Evolutionary conservation across 306 rosid genomes (phyloP), one percentile per base, ranked within the genome.

Genomic region (Castanopsis chinensis): DNA sequence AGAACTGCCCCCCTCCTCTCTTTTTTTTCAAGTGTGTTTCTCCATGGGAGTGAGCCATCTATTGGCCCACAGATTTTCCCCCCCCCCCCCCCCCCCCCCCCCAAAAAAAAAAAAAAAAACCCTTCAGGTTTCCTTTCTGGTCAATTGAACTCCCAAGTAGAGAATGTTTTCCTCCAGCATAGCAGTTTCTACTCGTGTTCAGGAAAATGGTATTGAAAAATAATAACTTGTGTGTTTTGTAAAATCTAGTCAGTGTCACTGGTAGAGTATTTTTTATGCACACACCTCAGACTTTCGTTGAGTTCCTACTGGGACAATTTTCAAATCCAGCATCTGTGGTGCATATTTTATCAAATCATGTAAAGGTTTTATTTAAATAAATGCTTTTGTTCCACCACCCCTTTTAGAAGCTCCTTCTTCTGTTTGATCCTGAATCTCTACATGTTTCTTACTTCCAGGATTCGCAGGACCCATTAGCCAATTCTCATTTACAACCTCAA

Each of bases 401-500:
- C 45, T 21, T 65, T 57, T 20, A 30, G 37, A 73, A 49, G 72
- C 19, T 65, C 21, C 54, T 68, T 78, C 68, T 20, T 51, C 49
- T 69, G 55, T 45, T 27, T 30, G 41, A 23, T 58, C 4, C 52
- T 68, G 37, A 43, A 59, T 69, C 12, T 32, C 52, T 58, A 51
- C 20, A 9, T 78, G 61, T 75, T 72, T 82, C 58, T 60, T 30
- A 60, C 64, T 77, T 79, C 74, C 92, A 93, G 99, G 99, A 95
- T 85, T 93, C 98, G 0, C 90, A 86, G 78, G 98, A 95, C 77
- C 99, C 99, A 81, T 78, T 93, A 68, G 98, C 94, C 64, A 95
- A 95, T 89, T 93, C 99, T 41, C 87, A 91, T 86, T 88, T 95
- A 85, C 97, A 91, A 77, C 99, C 95, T 35, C 99, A 93, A 63